Evolutionary conservation across 1,284 basidiomycete genomes (phyloP).

Genomic region (Sutorius eximius): DNA sequence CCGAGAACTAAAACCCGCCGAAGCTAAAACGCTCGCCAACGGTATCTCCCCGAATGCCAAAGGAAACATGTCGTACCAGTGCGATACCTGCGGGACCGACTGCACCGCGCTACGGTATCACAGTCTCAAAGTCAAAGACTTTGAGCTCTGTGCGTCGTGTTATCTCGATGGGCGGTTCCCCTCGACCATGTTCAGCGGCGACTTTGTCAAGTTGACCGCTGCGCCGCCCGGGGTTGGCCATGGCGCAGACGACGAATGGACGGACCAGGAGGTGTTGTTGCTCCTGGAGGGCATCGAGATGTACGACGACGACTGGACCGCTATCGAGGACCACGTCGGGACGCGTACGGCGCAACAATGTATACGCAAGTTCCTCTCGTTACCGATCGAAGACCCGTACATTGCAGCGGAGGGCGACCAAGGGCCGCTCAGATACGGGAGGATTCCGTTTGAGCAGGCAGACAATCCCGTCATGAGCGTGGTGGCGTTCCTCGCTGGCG

Average conservation of each 20-base stretch:
- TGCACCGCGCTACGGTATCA: conserved; percentile 90
- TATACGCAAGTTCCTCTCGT: conserved; percentile 91
- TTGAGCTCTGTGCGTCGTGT: conserved; percentile 87
- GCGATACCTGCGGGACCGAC: conserved; percentile 94
- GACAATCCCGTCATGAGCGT: conserved; percentile 99
- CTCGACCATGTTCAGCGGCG: conserved; percentile 93
- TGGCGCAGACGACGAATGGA: conserved; percentile 63
- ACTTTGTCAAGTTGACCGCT: conserved; percentile 89
- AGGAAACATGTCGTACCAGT: conserved; percentile 66
- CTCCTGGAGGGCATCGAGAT: conserved; percentile 96
- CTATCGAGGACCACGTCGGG: conserved; percentile 89
- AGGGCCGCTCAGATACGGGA: conserved; percentile 77
- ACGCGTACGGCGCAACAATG: conserved; percentile 92
- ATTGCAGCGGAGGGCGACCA: conserved; percentile 71
- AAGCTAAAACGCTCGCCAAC: conserved; percentile 64
- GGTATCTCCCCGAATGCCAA: conserved; percentile 52
- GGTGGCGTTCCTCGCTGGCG: conserved; percentile 93
- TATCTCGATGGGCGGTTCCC: conserved; percentile 98
- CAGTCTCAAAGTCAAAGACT: conserved; percentile 89
- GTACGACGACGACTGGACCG: conserved; percentile 97
- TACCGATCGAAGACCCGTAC: conserved; percentile 97
- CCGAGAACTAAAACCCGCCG: conserved; percentile 60
- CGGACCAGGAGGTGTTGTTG: conserved; percentile 86
- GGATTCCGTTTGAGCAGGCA: conserved; percentile 89
- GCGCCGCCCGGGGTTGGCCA: conserved; percentile 44